Conservation (phyloP, 257 asterid genomes). For the Avicennia marina region DNA sequence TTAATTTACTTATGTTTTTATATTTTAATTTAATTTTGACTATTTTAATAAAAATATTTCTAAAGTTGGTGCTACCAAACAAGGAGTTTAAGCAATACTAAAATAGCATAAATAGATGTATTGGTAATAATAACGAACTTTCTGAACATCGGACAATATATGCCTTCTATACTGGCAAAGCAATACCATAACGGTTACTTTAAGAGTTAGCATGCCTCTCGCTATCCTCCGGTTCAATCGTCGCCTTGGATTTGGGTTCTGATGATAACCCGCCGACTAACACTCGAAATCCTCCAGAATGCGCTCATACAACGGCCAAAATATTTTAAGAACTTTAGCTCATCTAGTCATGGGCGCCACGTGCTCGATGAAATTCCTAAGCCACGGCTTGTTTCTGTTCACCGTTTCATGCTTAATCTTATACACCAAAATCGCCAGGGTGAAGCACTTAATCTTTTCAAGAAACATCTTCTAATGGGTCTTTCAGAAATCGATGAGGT, state of each 20-base stretch:
- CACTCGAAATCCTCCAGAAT: constrained; percentile 19
- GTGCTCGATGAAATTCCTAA: constrained; percentile 57
- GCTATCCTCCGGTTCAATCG: not conserved
- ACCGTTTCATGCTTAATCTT: constrained; percentile 56
- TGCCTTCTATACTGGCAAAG: too few species aligned
- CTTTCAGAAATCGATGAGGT: constrained; percentile 54
- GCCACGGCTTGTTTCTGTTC: constrained; percentile 31
- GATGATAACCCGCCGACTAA: constrained; percentile 51
- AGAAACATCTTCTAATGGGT: constrained; percentile 45
- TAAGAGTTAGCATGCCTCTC: too few species aligned
- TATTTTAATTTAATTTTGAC: too few species aligned
- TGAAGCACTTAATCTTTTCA: constrained; percentile 58
- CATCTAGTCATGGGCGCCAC: constrained; percentile 36
- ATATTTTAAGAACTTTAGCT: not conserved
- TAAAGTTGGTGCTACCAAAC: too few species aligned
- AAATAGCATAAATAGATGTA: too few species aligned
- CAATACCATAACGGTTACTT: too few species aligned
- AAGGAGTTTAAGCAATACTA: too few species aligned
- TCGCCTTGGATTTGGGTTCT: not conserved
- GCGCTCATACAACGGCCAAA: constrained; percentile 9
- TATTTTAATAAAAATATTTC: too few species aligned
- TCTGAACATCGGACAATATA: too few species aligned
- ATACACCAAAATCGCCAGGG: constrained; percentile 37
- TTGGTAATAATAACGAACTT: too few species aligned
- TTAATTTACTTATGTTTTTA: too few species aligned